Evolutionary conservation across 2,329 filamentous ascomycete species (phyloP), one percentile per base, ranked within the genome.

Genomic region (Samsoniella hepiali): DNA sequence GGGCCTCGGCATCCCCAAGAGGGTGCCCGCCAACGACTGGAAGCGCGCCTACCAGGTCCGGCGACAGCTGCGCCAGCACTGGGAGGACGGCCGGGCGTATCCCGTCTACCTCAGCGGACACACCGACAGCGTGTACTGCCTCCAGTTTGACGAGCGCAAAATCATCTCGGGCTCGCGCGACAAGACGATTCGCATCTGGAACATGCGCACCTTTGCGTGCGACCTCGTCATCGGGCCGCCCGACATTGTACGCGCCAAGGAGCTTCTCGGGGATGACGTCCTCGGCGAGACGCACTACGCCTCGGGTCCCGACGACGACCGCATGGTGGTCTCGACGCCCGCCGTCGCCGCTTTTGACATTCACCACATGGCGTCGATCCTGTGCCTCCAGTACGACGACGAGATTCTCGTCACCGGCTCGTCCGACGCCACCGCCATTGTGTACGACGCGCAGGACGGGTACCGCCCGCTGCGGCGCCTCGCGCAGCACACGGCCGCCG

Each of bases 141-240:
- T 96, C 63, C 95, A 99, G 73, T 99, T 98, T 74, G 95, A 99
- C 74, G 94, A 98, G 89, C 93, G 84, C 22, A 99, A 98, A 77
- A 97, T 98, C 72, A 93, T 99, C 68, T 98, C 95, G 3, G 95
- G 95, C 34, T 97, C 94, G 10, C 89, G 95, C 66, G 95, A 99
- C 77, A 91, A 91, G 73, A 98, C 95, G 0, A 95, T 99, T 69
- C 90, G 95, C 58, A 87, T 99, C 38, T 99, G 95, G 95, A 92
- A 98, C 75, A 90, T 97, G 79, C 88, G 91, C 69, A 96, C 91
- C 10, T 90, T 92, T 73, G 83, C 91, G 68, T 99, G 95, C 75
- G 83, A 87, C 59, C 88, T 94, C 65, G 86, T 98, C 54, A 94
- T 99, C 69, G 94, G 94, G 1, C 91, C 93, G 1, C 87, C 86